phyloP scores from a whole-genome alignment of 768 basidiomycete genomes.

The Auricularia cornea region DNA sequence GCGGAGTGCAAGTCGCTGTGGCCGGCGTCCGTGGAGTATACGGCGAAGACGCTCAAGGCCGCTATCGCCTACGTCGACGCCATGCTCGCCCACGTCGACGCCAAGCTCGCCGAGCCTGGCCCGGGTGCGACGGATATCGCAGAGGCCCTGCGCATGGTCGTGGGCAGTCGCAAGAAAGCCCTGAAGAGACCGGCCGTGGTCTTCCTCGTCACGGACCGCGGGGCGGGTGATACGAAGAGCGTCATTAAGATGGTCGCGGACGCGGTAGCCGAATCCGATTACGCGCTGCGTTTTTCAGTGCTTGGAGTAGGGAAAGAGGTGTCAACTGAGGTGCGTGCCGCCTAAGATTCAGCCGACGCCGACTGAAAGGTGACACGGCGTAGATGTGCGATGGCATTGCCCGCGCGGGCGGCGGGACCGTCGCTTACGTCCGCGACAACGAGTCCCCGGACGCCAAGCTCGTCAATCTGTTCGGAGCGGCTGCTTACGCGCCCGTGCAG shows the following conservation, averaged over 20 bases:
- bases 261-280: background rate
- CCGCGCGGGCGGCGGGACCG: slow-evolving; percentile 42
- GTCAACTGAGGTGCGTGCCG: slow-evolving; percentile 25
- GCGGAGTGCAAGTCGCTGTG: slow-evolving; percentile 23
- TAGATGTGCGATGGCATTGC: slow-evolving; percentile 48
- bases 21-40: slow-evolving; percentile 18
- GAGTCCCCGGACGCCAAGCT: slow-evolving; percentile 44
- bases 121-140: slow-evolving; percentile 49
- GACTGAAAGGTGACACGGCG: no score
- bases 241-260: background rate
- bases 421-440: slow-evolving; percentile 35
- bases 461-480: slow-evolving; percentile 41
- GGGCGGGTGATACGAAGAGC: slow-evolving; percentile 16
- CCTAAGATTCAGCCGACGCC: background rate
- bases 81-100: slow-evolving; percentile 39
- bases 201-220: slow-evolving; percentile 55
- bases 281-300: slow-evolving; percentile 39
- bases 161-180: slow-evolving; percentile 24
- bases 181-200: slow-evolving; percentile 34
- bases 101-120: no score
- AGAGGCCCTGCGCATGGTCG: slow-evolving; percentile 32
- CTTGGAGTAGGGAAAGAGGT: slow-evolving; percentile 48
- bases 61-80: slow-evolving; percentile 26
- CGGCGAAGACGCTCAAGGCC: slow-evolving; percentile 7
- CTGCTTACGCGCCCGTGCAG: slow-evolving; percentile 38